phyloP scores from a whole-genome alignment of 2,329 filamentous ascomycete species.

The Colletotrichum sp. region DNA sequence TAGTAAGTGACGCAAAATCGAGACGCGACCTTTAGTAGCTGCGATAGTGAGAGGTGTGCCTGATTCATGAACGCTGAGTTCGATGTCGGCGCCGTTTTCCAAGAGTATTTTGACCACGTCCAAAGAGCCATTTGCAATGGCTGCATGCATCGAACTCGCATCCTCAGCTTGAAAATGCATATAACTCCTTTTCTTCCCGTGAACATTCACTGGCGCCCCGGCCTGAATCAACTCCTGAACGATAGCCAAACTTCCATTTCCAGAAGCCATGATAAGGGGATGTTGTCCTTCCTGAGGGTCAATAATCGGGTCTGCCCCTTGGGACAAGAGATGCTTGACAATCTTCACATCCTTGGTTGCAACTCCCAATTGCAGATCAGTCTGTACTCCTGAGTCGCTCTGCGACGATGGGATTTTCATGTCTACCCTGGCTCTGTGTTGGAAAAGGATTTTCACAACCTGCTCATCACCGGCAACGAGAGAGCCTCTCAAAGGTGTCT shows the following conservation, averaged over 20 bases:
- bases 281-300: not conserved
- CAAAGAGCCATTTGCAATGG: not conserved
- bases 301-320: not conserved
- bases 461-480: not conserved
- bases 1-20: not conserved
- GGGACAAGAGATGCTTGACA: not conserved
- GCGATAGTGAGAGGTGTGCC: not conserved
- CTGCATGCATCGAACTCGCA: not conserved
- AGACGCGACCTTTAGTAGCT: rapidly evolving
- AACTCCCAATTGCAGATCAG: not conserved
- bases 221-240: not conserved
- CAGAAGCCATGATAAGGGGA: not conserved
- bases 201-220: not conserved
- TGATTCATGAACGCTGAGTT: not conserved
- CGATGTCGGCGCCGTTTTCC: not conserved
- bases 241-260: not conserved
- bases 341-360: not conserved
- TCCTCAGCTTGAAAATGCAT: not conserved
- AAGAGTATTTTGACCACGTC: not conserved
- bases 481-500: not conserved
- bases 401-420: not conserved
- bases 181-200: not conserved
- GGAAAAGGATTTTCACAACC: not conserved
- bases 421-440: not conserved
- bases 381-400: not conserved